Conservation (phyloP, 306 rosid species). For the Fragaria nilgerrensis region DNA sequence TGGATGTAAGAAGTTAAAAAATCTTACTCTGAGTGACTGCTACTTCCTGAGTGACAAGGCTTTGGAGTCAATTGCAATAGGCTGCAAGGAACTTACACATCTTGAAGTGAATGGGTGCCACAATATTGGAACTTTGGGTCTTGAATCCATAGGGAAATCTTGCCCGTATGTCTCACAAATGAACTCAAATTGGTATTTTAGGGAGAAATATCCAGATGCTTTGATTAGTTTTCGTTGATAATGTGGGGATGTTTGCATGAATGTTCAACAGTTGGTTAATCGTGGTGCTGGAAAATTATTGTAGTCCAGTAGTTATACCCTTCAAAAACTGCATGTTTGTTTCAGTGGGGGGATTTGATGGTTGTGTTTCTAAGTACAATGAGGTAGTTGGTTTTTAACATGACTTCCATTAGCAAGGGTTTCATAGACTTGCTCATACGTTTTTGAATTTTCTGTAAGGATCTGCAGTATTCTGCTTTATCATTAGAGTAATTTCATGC, state of each 20-base stretch:
- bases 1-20: constrained; percentile 89
- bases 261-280: not conserved
- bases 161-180: constrained; percentile 63
- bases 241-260: not conserved
- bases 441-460: not conserved
- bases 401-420: not conserved
- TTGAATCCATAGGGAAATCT: constrained; percentile 79
- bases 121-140: constrained; percentile 78
- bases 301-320: constrained; percentile 3
- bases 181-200: constrained; percentile 19
- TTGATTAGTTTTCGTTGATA: constrained; percentile 4
- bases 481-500: not conserved
- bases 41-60: constrained; percentile 83
- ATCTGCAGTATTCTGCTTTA: not conserved
- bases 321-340: not conserved
- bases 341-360: not conserved
- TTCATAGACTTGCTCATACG: constrained; percentile 1
- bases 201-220: constrained; percentile 10
- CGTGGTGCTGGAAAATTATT: not conserved
- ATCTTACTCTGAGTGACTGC: constrained; percentile 82
- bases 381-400: not conserved
- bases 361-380: not conserved
- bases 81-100: constrained; percentile 88
- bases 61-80: constrained; percentile 86
- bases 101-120: constrained; percentile 98